Conservation (phyloP, 2,329 filamentous ascomycete species). For the Dothidotthia symphoricarpi region DNA sequence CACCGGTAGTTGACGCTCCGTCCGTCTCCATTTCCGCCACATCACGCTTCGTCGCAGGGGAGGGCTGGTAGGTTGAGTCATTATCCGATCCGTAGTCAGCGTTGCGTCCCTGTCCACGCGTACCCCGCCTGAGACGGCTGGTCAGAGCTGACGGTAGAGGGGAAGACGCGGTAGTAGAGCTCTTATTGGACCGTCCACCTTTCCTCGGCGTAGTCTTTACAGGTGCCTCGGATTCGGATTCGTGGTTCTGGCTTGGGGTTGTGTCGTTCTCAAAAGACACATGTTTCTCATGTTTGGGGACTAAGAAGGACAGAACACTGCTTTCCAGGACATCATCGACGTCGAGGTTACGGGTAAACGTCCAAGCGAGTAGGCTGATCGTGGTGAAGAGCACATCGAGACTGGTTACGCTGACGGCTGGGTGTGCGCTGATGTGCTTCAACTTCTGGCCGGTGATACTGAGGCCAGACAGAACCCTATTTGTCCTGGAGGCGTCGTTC, state of each 20-base stretch:
- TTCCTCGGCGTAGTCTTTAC: conserved; percentile 21
- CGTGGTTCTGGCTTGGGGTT: conserved; percentile 1
- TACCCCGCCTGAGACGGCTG: conserved; percentile 20
- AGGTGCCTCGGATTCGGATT: conserved; percentile 10
- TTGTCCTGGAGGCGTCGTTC: conserved; percentile 41
- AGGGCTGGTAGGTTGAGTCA: conserved; percentile 31
- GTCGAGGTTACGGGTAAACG: conserved; percentile 55
- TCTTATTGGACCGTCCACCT: conserved; percentile 28
- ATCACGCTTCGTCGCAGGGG: conserved; percentile 17
- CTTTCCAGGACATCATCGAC: conserved; percentile 50
- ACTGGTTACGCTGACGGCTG: conserved; percentile 56
- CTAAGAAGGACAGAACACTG: conserved; percentile 31
- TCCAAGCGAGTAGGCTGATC: conserved; percentile 57
- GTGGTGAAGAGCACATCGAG: conserved; percentile 60
- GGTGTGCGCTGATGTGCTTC: conserved; percentile 56
- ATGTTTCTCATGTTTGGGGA: conserved; percentile 28
- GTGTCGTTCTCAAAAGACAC: conserved; percentile 20
- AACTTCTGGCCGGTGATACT: conserved; percentile 39
- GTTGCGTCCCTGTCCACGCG: conserved; percentile 13
- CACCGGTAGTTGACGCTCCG: conserved; percentile 24
- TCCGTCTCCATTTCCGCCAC: conserved; percentile 32
- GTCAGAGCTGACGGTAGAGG: conserved; percentile 8
- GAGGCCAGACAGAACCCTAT: conserved; percentile 28
- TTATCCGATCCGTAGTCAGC: conserved; percentile 21
- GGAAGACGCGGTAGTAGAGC: conserved; percentile 12